Evolutionary conservation across 176 grass and related monocot genomes (phyloP), one percentile per base, ranked within the genome.

Genomic region (Aegilops longissima): DNA sequence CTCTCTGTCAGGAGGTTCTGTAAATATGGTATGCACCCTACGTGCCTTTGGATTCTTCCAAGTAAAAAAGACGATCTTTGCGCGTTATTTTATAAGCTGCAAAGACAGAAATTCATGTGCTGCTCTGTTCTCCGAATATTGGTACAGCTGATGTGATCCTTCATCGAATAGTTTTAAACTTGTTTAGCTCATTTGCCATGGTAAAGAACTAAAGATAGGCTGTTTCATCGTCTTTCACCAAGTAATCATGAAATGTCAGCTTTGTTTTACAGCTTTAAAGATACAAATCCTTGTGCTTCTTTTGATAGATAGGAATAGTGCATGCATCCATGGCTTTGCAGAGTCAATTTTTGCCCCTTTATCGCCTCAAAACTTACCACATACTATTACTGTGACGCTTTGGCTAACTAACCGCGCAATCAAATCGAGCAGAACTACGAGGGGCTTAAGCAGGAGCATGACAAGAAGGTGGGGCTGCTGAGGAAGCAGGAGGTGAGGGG

Each of bases 401-500:
- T 42, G 21, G 73, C 33, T 70, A 70, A 88, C 63, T 76, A 70
- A 88, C 63, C 24, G 13, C 24, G 7, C 44, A 71, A 61, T 40
- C 13, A 9, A 75, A 52, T 8, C 68, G 8, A 42, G 51, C 92
- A 99, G 97, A 94, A 73, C 85, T 95, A 94, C 25, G 92, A 94
- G 80, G 91, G 79, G 21, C 84, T 93, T 83, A 96, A 94, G 85
- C 90, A 96, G 42, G 94, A 99, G 47, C 92, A 99, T 27, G 92
- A 94, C 84, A 94, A 87, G 87, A 99, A 92, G 89, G 92, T 99
- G 11, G 87, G 83, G 38, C 69, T 94, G 30, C 67, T 99, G 83
- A 90, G 90, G 87, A 99, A 91, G 88, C 92, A 99, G 83, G 97
- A 99, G 85, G 89, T 90, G 44, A 93, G 88, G 76, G 97, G 97